A percentile compares a stretch with the other conserved stretches of the same genome.
Conservation (phyloP, 495 filamentous ascomycete species). For the Cladorrhinum samala region DNA sequence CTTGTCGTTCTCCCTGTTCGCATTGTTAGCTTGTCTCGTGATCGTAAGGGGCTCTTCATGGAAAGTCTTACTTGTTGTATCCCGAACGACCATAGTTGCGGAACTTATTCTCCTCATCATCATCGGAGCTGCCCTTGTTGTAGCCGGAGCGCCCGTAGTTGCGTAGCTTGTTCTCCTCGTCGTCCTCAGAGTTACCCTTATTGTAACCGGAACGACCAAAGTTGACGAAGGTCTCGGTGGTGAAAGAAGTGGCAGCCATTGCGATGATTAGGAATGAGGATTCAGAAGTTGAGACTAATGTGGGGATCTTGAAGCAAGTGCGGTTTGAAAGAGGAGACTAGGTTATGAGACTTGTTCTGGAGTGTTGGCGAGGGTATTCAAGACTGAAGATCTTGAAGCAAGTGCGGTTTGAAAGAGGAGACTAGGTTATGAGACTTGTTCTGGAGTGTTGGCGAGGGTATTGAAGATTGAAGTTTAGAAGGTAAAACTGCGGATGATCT, state of each 20-base stretch:
- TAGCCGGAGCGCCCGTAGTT: slow-evolving; percentile 40
- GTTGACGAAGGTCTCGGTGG: slow-evolving; percentile 47
- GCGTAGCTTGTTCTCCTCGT: slow-evolving; percentile 28
- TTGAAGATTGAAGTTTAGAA: neutral
- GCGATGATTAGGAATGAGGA: slow-evolving; percentile 13
- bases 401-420: neutral
- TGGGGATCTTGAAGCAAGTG: too few relatives aligned
- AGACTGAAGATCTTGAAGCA: too few relatives aligned
- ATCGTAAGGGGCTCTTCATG: neutral
- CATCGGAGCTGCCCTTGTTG: slow-evolving; percentile 38
- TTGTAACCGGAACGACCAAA: slow-evolving; percentile 49
- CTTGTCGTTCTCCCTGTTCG: slow-evolving; percentile 18
- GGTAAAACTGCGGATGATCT: slow-evolving; percentile 8
- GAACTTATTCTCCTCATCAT: slow-evolving; percentile 34
- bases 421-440: slow-evolving; percentile 7
- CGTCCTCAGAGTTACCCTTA: slow-evolving; percentile 37
- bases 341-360: slow-evolving; percentile 6
- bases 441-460: too few relatives aligned
- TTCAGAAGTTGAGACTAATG: slow-evolving; percentile 10
- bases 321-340: slow-evolving; percentile 1
- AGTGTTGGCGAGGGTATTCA: too few relatives aligned
- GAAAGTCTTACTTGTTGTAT: slow-evolving; percentile 36
- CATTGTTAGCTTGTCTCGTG: neutral
- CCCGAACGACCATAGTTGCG: slow-evolving; percentile 38
- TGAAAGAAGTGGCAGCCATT: slow-evolving; percentile 39